Base-by-base conservation (phyloP, 345 rosid species). In the Mercurialis annua region DNA sequence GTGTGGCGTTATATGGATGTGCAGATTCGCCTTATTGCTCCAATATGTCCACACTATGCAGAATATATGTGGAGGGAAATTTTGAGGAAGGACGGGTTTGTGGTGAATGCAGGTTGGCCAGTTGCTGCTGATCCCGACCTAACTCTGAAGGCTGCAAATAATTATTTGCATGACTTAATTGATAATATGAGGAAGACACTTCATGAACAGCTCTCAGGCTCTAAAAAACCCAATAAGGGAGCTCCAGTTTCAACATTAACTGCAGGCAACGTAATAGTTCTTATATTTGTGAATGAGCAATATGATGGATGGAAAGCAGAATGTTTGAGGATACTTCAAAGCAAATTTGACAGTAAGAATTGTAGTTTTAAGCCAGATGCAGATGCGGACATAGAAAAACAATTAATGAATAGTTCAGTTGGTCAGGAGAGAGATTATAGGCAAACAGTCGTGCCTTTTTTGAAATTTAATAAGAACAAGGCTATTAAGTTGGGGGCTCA, bases 41-140 rank as follows among this genome's bases (percentile, higher is more conserved):
- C 99, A 57, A 80, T 94, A 53, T 94, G 97, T 76, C 99, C 99
- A 51, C 99, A 94, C 65, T 91, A 86, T 81, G 84, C 86, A 0
- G 99, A 91, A 64, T 81, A 82, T 80, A 90, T 94, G 51, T 94
- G 99, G 99, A 85, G 92, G 80, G 87, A 77, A 65, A 79, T 89
- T 78, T 62, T 94, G 85, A 86, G 91, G 83, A 89, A 84, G 76
- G 87, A 86, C 36, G 91, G 99, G 23, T 85, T 82, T 59, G 97
- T 75, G 50, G 75, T 94, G 64, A 82, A 81, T 66, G 88, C 95
- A 17, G 97, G 99, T 24, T 94, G 99, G 99, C 99, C 99, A 17
- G 29, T 33, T 16, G 85, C 89, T 66, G 82, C 69, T 58, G 68
- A 81, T 66, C 90, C 97, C 15, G 92, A 94, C 77, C 81, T 86